phyloP scores from a whole-genome alignment of 2,329 filamentous ascomycete genomes.

The Apiospora pterosperma region DNA sequence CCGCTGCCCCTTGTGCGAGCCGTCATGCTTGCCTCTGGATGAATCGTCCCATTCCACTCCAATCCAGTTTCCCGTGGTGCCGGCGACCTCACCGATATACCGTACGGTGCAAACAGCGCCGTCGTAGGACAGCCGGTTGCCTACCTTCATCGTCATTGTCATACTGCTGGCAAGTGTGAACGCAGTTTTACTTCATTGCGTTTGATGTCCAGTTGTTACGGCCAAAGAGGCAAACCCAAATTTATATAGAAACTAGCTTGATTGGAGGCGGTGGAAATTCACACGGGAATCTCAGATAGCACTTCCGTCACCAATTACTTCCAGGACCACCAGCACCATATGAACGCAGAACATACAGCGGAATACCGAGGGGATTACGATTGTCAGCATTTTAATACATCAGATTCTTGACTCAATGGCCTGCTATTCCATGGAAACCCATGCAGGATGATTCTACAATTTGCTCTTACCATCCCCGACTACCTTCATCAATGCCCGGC shows the following conservation, averaged over 20 bases:
- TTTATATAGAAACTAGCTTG: background rate
- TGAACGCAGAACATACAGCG: background rate
- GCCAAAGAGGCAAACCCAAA: background rate
- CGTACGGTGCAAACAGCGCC: slow-evolving; percentile 78
- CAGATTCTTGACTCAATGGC: background rate
- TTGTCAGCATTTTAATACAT: background rate
- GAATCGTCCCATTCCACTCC: slow-evolving; percentile 97
- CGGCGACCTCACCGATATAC: slow-evolving; percentile 73
- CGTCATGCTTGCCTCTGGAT: slow-evolving; percentile 84
- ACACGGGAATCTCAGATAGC: background rate
- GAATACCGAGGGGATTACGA: background rate
- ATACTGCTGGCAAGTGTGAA: background rate
- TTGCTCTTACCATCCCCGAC: slow-evolving; percentile 56
- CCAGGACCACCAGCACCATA: background rate
- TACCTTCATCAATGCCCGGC: slow-evolving; percentile 72
- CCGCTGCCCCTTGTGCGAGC: slow-evolving; percentile 70
- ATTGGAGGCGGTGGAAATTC: background rate
- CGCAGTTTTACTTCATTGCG: background rate
- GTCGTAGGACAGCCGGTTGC: slow-evolving; percentile 78
- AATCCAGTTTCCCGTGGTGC: slow-evolving; percentile 78
- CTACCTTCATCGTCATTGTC: slow-evolving; percentile 42
- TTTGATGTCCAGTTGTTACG: background rate
- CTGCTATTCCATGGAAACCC: background rate
- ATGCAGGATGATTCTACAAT: slow-evolving; percentile 45
- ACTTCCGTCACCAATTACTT: background rate